A percentile compares a stretch with the other conserved stretches of the same genome.
phyloP scores from a whole-genome alignment of 495 filamentous ascomycete species.

The Thermothielavioides terrestris region DNA sequence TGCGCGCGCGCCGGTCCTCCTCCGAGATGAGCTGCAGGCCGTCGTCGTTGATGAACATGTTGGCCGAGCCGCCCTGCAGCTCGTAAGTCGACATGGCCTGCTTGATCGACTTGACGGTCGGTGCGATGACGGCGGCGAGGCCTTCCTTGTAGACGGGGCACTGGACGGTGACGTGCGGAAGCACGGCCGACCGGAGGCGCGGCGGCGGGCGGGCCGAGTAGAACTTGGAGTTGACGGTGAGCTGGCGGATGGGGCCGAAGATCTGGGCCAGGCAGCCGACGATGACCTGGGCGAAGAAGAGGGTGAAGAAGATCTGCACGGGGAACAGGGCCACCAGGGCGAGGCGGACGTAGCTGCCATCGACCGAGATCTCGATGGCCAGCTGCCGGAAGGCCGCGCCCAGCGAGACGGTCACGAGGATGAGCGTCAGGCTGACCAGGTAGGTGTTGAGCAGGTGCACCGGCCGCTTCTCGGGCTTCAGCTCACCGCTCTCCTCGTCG shows the following conservation, averaged over 20 bases:
- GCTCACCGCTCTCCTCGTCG: constrained; percentile 61
- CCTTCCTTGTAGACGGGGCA: constrained; percentile 70
- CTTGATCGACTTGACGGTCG: constrained; percentile 62
- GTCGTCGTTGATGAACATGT: constrained; percentile 76
- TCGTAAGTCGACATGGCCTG: constrained; percentile 71
- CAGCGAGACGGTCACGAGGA: constrained; percentile 52
- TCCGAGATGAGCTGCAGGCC: constrained; percentile 62
- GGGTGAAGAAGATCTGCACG: constrained; percentile 69
- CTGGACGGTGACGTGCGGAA: constrained; percentile 65
- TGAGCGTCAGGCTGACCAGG: constrained; percentile 54
- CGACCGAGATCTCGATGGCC: constrained; percentile 57
- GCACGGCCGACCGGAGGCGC: constrained; percentile 40
- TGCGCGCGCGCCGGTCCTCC: constrained; percentile 55
- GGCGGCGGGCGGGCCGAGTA: constrained; percentile 61
- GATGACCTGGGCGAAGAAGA: constrained; percentile 69
- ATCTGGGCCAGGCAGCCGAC: constrained; percentile 66
- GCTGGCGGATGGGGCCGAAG: constrained; percentile 63
- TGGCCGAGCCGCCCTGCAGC: constrained; percentile 69
- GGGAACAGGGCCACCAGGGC: constrained; percentile 55
- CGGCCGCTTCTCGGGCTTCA: constrained; percentile 53
- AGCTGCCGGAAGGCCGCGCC: constrained; percentile 60
- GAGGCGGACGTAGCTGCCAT: constrained; percentile 51
- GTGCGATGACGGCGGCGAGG: constrained; percentile 53
- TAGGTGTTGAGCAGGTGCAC: constrained; percentile 60
- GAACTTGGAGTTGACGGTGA: constrained; percentile 67